Evolutionary conservation across 345 rosid genomes (phyloP).

Genomic region (Conringia planisiliqua): DNA sequence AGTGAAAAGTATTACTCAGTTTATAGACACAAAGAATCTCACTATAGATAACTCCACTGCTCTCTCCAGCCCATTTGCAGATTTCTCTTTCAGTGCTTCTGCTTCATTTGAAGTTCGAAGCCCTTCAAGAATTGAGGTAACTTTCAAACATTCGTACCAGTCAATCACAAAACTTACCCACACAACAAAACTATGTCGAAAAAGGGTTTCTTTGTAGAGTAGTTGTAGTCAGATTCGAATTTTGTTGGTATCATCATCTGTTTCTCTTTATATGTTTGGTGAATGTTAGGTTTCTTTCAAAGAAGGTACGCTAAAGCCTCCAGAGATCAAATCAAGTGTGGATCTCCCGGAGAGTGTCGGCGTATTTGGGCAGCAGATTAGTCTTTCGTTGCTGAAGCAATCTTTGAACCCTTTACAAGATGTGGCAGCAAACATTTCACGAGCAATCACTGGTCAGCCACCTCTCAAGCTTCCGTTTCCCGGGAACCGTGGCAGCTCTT

Average conservation of each 20-base stretch:
- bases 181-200: neutral
- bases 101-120: conserved; percentile 79
- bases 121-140: conserved; percentile 86
- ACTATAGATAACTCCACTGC: conserved; percentile 61
- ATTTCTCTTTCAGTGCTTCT: conserved; percentile 80
- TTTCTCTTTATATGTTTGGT: neutral
- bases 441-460: conserved; percentile 74
- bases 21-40: conserved; percentile 51
- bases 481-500: conserved; percentile 59
- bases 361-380: conserved; percentile 76
- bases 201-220: neutral
- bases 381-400: conserved; percentile 63
- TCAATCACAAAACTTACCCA: neutral
- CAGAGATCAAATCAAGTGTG: conserved; percentile 69
- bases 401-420: conserved; percentile 74
- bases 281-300: conserved; percentile 72
- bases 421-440: conserved; percentile 59
- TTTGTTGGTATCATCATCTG: neutral
- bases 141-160: neutral
- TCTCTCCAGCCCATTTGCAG: conserved; percentile 73
- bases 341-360: conserved; percentile 66
- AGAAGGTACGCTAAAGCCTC: conserved; percentile 81
- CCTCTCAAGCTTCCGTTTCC: conserved; percentile 85
- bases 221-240: neutral
- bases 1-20: conserved; percentile 64